Evolutionary conservation across 2,329 filamentous ascomycete species (phyloP).

Genomic region (Dactylellina haptotyla): DNA sequence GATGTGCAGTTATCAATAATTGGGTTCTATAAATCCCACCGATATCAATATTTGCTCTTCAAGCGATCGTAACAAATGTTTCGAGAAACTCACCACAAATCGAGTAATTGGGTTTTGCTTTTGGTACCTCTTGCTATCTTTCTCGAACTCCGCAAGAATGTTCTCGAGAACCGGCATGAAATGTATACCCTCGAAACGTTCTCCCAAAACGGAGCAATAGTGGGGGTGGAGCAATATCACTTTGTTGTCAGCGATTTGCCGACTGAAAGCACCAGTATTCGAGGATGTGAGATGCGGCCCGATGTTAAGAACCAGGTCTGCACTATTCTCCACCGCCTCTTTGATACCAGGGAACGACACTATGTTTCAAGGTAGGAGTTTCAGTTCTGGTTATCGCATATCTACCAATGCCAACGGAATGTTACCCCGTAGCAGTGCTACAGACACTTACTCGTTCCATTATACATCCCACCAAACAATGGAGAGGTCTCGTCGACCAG

Average conservation of each 20-base stretch:
- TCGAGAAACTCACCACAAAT: conserved; percentile 48
- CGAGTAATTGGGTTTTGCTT: conserved; percentile 32
- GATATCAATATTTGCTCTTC: background rate
- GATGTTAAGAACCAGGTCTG: conserved; percentile 46
- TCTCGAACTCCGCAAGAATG: conserved; percentile 54
- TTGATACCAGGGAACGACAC: conserved; percentile 50
- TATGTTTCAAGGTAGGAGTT: no score
- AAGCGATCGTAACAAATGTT: no score
- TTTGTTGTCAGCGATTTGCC: conserved; percentile 46
- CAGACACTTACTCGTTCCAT: conserved; percentile 37
- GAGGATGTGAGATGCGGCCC: conserved; percentile 45
- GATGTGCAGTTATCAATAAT: conserved; percentile 60
- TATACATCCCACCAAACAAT: conserved; percentile 45
- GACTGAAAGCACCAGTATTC: conserved; percentile 45
- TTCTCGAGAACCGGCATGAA: conserved; percentile 38
- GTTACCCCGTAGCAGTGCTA: no score
- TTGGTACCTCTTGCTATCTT: conserved; percentile 44
- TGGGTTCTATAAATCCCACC: conserved; percentile 24
- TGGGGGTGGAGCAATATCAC: conserved; percentile 45
- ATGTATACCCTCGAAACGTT: conserved; percentile 56
- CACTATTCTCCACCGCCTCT: conserved; percentile 40
- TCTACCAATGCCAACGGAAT: no score
- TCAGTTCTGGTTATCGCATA: no score
- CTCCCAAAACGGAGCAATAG: conserved; percentile 56
- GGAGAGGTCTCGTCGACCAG: conserved; percentile 44